These are phyloP conservation scores for Amanita pallidorosea DNA, from an alignment of 768 basidiomycete species.

Conservation along the genomic window DNA sequence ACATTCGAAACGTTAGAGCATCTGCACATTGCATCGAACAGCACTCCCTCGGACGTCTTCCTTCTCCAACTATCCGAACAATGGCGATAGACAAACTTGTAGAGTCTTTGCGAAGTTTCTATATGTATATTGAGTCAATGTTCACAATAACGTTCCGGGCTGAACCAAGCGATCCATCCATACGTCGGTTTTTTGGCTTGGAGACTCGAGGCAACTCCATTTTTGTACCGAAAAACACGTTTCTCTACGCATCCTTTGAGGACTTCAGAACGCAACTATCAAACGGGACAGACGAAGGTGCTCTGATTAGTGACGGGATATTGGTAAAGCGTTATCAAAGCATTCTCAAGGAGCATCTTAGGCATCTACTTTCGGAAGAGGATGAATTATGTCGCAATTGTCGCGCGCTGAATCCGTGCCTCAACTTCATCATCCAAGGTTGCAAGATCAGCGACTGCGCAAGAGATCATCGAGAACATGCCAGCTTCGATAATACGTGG, in stretches of 20 bases:
- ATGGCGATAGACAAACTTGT: constrained; percentile 7
- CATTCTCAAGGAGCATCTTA: constrained; percentile 17
- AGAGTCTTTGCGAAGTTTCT: constrained; percentile 11
- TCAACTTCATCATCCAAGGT: constrained; percentile 18
- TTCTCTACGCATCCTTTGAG: neutral
- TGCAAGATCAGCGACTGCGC: constrained; percentile 26
- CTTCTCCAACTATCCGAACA: neutral
- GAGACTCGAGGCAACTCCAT: neutral
- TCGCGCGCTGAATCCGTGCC: constrained; percentile 16
- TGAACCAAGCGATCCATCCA: neutral
- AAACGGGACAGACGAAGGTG: neutral
- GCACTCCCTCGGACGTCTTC: neutral
- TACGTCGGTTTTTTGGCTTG: neutral
- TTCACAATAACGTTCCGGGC: neutral
- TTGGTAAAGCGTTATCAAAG: constrained; percentile 9
- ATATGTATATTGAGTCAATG: neutral
- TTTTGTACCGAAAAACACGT: neutral
- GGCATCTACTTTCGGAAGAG: constrained; percentile 18
- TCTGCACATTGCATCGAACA: constrained; percentile 3
- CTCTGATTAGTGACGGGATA: neutral
- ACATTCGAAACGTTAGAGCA: constrained; percentile 10
- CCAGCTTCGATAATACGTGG: constrained; percentile 13
- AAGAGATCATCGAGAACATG: constrained; percentile 21
- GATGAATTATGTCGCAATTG: constrained; percentile 25
- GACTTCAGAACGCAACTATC: neutral